phyloP scores from a whole-genome alignment of 331 rosid species.

The Saraca asoca region DNA sequence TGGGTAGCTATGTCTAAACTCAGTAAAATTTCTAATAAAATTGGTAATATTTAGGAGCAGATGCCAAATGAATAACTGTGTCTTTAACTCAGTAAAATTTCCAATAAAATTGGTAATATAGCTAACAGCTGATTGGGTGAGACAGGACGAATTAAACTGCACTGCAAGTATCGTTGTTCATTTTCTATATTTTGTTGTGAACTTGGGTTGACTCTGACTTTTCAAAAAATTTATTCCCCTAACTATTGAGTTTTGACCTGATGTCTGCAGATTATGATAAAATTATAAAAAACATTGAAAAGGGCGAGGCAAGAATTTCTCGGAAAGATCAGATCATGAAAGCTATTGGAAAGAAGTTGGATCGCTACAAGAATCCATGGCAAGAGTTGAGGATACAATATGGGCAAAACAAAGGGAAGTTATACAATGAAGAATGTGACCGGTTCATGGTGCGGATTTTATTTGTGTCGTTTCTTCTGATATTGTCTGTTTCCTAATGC shows the following conservation, averaged over 20 bases:
- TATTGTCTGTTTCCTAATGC: not conserved
- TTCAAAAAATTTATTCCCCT: not conserved
- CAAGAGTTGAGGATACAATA: constrained; percentile 89
- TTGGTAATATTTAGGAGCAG: not conserved
- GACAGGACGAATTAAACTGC: constrained; percentile 10
- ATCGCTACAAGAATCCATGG: constrained; percentile 98
- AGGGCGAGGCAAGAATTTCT: constrained; percentile 96
- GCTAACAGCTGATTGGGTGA: not conserved
- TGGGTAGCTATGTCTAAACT: not conserved
- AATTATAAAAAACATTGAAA: constrained; percentile 92
- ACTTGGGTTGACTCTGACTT: constrained; percentile 18
- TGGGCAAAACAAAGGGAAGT: constrained; percentile 97
- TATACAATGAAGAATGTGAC: constrained; percentile 98
- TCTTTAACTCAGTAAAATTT: constrained; percentile 6
- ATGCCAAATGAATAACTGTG: not conserved
- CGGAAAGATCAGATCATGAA: constrained; percentile 98
- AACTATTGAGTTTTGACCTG: constrained; percentile 24
- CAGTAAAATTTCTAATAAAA: not conserved
- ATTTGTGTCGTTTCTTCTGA: constrained; percentile 14
- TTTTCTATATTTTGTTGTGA: constrained; percentile 12
- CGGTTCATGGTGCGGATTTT: constrained; percentile 76
- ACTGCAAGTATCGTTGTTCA: not conserved
- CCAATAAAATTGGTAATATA: not conserved
- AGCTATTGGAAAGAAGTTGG: constrained; percentile 97
- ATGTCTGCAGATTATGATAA: constrained; percentile 78